These are phyloP conservation scores for Pelargonium fulgidum DNA, from an alignment of 441 rosid genomes.

Conservation along the genomic window DNA sequence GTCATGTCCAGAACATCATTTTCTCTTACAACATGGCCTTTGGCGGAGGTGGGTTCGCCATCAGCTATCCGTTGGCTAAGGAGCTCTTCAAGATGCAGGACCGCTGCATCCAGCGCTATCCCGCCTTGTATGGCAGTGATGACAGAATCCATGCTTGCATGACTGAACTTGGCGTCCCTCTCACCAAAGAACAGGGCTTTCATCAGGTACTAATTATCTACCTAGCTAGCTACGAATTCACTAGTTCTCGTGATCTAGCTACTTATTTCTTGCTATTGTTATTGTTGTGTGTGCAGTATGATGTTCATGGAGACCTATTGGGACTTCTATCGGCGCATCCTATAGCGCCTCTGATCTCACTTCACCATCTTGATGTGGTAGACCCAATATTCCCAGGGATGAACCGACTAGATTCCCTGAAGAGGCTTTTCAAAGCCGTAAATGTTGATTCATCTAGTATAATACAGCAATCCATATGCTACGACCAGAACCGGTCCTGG, in stretches of 20 bases:
- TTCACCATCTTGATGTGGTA: conserved; percentile 76
- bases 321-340: conserved; percentile 75
- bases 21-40: conserved; percentile 83
- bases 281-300: conserved; percentile 44
- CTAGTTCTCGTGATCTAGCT: no score
- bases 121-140: conserved; percentile 76
- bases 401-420: conserved; percentile 46
- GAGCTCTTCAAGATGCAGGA: conserved; percentile 76
- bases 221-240: no score
- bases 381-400: conserved; percentile 60
- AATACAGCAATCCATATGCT: conserved; percentile 83
- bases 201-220: conserved; percentile 53
- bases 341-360: conserved; percentile 58
- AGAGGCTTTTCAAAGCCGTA: conserved; percentile 50
- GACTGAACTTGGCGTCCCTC: conserved; percentile 79
- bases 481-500: conserved; percentile 51
- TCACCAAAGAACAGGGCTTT: conserved; percentile 74
- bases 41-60: conserved; percentile 89
- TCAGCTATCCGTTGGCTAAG: conserved; percentile 66
- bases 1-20: conserved; percentile 73
- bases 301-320: conserved; percentile 68
- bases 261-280: no score
- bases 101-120: conserved; percentile 68
- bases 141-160: conserved; percentile 87
- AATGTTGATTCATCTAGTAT: conserved; percentile 64